Evolutionary conservation across 805 yeast species (phyloP), one percentile per base, ranked within the genome.

Genomic region (Nadsonia fulvescens): DNA sequence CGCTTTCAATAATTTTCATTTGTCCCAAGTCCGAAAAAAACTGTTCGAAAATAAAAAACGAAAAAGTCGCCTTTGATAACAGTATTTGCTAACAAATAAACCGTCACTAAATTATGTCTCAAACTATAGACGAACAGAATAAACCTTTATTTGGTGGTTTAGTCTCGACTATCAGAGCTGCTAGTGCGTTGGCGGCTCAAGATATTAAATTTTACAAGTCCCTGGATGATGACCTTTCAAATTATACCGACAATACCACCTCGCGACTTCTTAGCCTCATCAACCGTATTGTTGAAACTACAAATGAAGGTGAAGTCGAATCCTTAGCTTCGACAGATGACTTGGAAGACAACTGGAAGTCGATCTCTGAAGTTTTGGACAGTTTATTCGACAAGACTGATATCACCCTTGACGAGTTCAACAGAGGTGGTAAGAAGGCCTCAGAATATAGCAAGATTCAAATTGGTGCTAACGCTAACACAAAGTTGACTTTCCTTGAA

Each of bases 171-270:
- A 66, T 77, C 20, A 56, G 91, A 32, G 63, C 74, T 3, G 61
- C 92, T 0, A 56, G 73, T 3, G 69, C 76, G 2, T 47, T 83
- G 22, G 75, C 77, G 2, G 66, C 79, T 1, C 76, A 76, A 30
- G 96, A 86, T 53, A 61, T 82, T n/a, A 66, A 62, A 15, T 89
- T 83, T 41, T 67, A 70, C 46, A 55, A 60, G 23, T 67, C 77
- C 24, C 42, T 79, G 8, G 86, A 78, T 39, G 34, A 41, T 0
- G 42, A 56, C 8, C 44, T 70, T 24, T 55, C 56, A 6, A 36
- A 37, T 2, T 42, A 63, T 1, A 56, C 70, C 4, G 43, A 47
- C 9, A 46, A 54, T 4, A 34, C 34, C n/a, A 39, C 51, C 7
- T 40, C 41, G 8, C 32, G 34, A 15, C 40, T 51, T 14, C 38